These are phyloP conservation scores for Yamadazyma paraphyllophila DNA, from an alignment of 805 yeast species.

Conservation along the genomic window DNA sequence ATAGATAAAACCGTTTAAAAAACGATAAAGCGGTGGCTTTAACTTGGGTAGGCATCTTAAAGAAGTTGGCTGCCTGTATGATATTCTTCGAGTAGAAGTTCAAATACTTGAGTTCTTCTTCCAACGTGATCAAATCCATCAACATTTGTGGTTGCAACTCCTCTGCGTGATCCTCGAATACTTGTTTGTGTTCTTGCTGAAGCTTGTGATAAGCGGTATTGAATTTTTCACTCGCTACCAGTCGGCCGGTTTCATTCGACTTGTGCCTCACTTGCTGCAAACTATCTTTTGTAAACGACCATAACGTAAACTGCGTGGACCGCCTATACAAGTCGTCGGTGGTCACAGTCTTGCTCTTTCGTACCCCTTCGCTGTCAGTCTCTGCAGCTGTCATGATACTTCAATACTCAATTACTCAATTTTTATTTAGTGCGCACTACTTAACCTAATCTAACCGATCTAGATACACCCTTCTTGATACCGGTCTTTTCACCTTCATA, in stretches of 20 bases:
- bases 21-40: conserved; percentile 83
- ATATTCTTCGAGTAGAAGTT: conserved; percentile 71
- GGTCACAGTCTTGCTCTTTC: conserved; percentile 35
- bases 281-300: conserved; percentile 75
- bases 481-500: conserved; percentile 96
- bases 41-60: conserved; percentile 85
- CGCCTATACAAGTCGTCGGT: conserved; percentile 87
- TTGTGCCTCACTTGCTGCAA: conserved; percentile 47
- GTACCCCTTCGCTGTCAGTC: background rate
- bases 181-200: conserved; percentile 23
- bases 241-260: conserved; percentile 56
- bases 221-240: conserved; percentile 32
- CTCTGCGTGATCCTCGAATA: conserved; percentile 24
- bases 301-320: conserved; percentile 76
- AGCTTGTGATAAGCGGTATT: conserved; percentile 19
- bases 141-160: conserved; percentile 27
- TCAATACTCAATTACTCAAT: background rate
- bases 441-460: conserved; percentile 58
- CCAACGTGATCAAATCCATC: conserved; percentile 50
- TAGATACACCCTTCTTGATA: conserved; percentile 91
- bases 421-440: conserved; percentile 4
- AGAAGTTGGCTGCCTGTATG: conserved; percentile 64
- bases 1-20: conserved; percentile 75
- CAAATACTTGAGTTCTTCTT: conserved; percentile 71
- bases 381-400: conserved; percentile 2